Percentiles rank a stretch among this genome's conserved stretches.
Conservation (phyloP, 192 early-diverging fungal species). For the Podochytrium sp. region DNA sequence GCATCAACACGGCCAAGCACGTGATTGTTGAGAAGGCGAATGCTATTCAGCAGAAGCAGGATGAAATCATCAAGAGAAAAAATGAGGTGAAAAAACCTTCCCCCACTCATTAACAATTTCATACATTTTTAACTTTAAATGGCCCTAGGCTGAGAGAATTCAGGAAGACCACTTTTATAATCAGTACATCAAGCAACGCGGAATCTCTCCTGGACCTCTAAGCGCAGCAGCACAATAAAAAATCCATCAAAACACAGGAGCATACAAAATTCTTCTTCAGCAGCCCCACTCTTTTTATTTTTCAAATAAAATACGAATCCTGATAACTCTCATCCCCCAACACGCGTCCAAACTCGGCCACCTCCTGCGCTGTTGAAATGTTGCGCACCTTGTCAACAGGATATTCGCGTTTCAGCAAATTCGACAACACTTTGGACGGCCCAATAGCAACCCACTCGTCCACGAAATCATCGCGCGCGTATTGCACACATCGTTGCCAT, state of each 20-base stretch:
- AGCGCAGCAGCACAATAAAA: background rate
- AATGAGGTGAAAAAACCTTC: conserved; percentile 20
- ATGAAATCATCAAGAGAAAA: conserved; percentile 30
- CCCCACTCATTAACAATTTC: too few species aligned
- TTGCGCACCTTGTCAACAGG: conserved; percentile 42
- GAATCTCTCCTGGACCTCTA: background rate
- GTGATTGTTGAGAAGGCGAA: conserved; percentile 38
- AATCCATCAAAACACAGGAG: too few species aligned
- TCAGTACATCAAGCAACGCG: conserved; percentile 20
- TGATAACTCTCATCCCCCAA: conserved; percentile 17
- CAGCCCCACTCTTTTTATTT: background rate
- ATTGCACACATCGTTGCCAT: conserved; percentile 86
- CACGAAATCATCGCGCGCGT: conserved; percentile 78
- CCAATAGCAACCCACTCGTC: conserved; percentile 86
- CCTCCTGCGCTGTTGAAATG: conserved; percentile 13
- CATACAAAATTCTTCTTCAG: too few species aligned
- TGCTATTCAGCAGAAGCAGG: conserved; percentile 38
- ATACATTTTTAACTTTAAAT: too few species aligned
- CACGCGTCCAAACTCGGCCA: conserved; percentile 2
- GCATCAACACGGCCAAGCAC: conserved; percentile 76
- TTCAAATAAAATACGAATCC: conserved; percentile 4
- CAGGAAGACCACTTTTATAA: conserved; percentile 20
- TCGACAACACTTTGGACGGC: conserved; percentile 85
- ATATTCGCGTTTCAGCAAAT: conserved; percentile 86
- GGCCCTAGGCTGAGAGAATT: background rate